phyloP scores from a whole-genome alignment of 2,329 filamentous ascomycete species.

The Alternaria brassicae region DNA sequence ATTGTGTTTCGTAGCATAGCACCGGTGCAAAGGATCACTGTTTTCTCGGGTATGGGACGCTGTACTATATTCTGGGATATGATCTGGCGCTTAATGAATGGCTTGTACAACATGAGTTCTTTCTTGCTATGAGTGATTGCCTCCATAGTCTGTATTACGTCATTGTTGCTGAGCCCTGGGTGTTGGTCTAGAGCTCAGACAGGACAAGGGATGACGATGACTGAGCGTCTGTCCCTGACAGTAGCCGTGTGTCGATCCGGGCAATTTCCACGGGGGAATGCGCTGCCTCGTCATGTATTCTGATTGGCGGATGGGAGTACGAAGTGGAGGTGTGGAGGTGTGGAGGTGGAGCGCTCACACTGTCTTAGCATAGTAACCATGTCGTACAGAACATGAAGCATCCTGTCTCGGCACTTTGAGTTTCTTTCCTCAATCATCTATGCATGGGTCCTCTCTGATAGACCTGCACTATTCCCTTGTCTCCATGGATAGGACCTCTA shows the following conservation, averaged over 20 bases:
- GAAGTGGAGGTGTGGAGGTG: constrained; percentile 26
- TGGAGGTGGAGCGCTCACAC: constrained; percentile 18
- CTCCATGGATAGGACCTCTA: not conserved
- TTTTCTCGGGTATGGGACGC: constrained; percentile 34
- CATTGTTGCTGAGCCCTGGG: not conserved
- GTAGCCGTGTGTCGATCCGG: constrained; percentile 32
- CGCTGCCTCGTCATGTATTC: constrained; percentile 25
- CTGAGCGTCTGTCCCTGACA: constrained; percentile 18
- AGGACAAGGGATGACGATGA: constrained; percentile 13
- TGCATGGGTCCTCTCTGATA: not conserved
- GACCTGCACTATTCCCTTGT: not conserved
- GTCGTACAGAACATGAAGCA: not conserved
- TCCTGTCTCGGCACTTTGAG: not conserved
- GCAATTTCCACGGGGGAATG: constrained; percentile 32
- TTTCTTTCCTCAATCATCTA: not conserved
- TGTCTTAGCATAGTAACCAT: not conserved
- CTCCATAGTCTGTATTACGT: not conserved
- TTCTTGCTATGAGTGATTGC: not conserved
- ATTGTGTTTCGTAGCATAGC: constrained; percentile 49
- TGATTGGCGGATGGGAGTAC: constrained; percentile 33
- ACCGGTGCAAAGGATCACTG: constrained; percentile 45
- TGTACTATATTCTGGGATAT: constrained; percentile 43
- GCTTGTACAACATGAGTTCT: constrained; percentile 26
- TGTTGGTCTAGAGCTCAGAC: not conserved
- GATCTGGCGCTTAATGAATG: constrained; percentile 32